Conservation (phyloP, 2,329 filamentous ascomycete species). For the Coleophoma eucalyptorum region DNA sequence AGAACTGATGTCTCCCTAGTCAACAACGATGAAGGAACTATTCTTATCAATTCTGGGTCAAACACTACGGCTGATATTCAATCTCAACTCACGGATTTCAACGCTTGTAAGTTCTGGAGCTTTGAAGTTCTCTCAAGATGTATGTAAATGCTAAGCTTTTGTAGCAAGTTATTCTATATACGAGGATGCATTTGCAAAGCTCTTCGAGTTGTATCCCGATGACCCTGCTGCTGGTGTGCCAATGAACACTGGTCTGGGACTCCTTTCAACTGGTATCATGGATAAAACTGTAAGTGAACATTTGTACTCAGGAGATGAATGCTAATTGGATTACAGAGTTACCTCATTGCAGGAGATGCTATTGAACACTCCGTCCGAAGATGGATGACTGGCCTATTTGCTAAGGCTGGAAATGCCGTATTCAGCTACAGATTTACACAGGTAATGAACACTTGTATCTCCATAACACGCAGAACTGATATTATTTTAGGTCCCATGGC, state of each 20-base stretch:
- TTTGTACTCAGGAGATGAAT: too few relatives aligned
- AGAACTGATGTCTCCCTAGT: slow-evolving; percentile 22
- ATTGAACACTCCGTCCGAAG: background rate
- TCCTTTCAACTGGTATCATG: slow-evolving; percentile 8
- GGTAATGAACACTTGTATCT: background rate
- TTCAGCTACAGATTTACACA: slow-evolving; percentile 46
- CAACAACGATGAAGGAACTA: slow-evolving; percentile 62
- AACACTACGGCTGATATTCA: slow-evolving; percentile 48
- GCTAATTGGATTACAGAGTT: background rate
- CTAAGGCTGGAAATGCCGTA: slow-evolving; percentile 19
- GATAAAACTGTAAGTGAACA: background rate
- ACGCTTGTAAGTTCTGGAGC: background rate
- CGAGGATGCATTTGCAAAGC: slow-evolving; percentile 26
- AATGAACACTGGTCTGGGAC: slow-evolving; percentile 26
- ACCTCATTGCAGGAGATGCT: background rate
- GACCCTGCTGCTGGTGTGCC: slow-evolving; percentile 43
- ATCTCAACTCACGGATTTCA: background rate
- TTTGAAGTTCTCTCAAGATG: background rate
- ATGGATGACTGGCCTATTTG: background rate
- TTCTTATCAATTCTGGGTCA: slow-evolving; percentile 48
- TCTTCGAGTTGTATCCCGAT: slow-evolving; percentile 44
- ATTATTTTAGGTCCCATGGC: slow-evolving; percentile 27
- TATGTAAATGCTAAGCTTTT: background rate
- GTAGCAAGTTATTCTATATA: slow-evolving; percentile 1
- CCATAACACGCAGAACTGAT: background rate